These are phyloP conservation scores for Globisporangium emineosum DNA, from an alignment of 352 stramenopile genomes.

Conservation along the genomic window DNA sequence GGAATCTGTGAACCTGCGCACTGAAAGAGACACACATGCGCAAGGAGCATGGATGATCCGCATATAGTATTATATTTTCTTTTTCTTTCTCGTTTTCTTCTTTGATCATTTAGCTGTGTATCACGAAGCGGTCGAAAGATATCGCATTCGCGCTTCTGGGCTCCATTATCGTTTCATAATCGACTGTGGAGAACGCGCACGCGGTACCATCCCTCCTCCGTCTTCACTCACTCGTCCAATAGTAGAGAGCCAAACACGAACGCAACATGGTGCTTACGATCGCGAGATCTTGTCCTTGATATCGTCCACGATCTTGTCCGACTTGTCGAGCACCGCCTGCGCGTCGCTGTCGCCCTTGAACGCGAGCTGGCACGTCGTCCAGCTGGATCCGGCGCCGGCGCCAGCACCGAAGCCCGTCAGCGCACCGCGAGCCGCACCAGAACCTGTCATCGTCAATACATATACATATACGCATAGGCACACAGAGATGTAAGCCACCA, in stretches of 20 bases:
- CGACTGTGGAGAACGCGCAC: not conserved
- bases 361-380: conserved; percentile 82
- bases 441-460: conserved; percentile 33
- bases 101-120: conserved; percentile 1
- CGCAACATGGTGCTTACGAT: conserved; percentile 16
- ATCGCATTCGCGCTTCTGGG: not conserved
- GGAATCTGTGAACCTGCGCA: not conserved
- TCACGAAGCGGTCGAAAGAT: not conserved
- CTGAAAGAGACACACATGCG: not conserved
- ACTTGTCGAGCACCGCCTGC: conserved; percentile 64
- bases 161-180: not conserved
- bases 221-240: not conserved
- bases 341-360: conserved; percentile 71
- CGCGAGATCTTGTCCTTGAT: conserved; percentile 57
- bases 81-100: conserved; percentile 14
- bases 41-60: conserved; percentile 1
- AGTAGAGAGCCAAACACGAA: not conserved
- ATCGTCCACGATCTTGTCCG: conserved; percentile 71
- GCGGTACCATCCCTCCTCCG: not conserved
- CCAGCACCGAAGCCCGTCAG: conserved; percentile 74
- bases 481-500: not conserved
- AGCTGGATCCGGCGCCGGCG: conserved; percentile 70
- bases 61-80: conserved; percentile 47
- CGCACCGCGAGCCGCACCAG: conserved; percentile 52
- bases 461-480: not conserved